These are phyloP conservation scores for Phanerochaete sordida DNA, from an alignment of 768 basidiomycete genomes.

Conservation along the genomic window DNA sequence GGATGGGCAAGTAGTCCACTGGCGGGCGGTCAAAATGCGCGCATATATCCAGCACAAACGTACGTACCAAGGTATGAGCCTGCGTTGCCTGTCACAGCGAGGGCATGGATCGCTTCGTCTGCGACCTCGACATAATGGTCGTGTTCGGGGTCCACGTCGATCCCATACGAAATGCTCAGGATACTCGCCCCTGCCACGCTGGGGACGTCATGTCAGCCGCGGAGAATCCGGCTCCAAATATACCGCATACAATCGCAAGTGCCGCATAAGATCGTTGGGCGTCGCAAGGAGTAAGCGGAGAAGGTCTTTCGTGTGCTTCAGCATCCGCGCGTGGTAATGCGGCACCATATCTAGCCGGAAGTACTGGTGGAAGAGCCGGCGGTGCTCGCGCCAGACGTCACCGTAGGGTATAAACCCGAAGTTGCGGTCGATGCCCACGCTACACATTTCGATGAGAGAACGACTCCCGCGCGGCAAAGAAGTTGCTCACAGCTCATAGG, in stretches of 20 bases:
- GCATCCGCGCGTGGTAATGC: not conserved
- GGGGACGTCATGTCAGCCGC: not conserved
- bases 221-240: too few species aligned
- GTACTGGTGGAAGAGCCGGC: slow-evolving; percentile 11
- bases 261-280: slow-evolving; percentile 1
- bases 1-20: slow-evolving; percentile 6
- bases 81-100: slow-evolving; percentile 8
- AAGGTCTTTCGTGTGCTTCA: not conserved
- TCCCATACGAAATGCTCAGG: slow-evolving; percentile 13
- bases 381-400: slow-evolving; percentile 4
- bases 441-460: not conserved
- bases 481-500: slow-evolving; percentile 14
- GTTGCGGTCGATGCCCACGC: slow-evolving; percentile 1
- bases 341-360: not conserved
- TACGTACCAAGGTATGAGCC: slow-evolving; percentile 14
- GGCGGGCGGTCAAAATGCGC: not conserved
- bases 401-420: slow-evolving; percentile 10
- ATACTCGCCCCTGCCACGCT: slow-evolving; percentile 14
- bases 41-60: not conserved
- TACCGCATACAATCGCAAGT: slow-evolving; percentile 7
- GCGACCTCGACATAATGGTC: slow-evolving; percentile 14
- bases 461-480: not conserved
- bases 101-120: slow-evolving; percentile 6
- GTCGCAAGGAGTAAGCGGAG: not conserved
- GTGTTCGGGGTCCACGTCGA: slow-evolving; percentile 13